A percentile compares a stretch with the other conserved stretches of the same genome.
Evolutionary conservation across 192 early-diverging fungal genomes (phyloP).

Genomic region (Linnemannia hyalina): DNA sequence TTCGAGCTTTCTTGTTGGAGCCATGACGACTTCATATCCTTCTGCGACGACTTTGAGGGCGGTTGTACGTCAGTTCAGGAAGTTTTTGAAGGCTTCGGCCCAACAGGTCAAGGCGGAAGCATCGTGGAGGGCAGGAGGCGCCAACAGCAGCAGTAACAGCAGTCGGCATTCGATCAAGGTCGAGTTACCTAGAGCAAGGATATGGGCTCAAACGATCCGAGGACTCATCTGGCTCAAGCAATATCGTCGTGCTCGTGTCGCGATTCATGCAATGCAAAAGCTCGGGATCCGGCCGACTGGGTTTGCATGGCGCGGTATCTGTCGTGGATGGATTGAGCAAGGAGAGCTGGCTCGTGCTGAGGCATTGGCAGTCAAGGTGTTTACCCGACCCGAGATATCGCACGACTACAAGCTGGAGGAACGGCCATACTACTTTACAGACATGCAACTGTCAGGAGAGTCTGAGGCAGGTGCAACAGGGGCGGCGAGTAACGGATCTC

Average conservation of each 20-base stretch:
- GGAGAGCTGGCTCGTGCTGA: conserved; percentile 46
- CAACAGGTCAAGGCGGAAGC: neutral
- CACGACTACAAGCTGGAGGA: conserved; percentile 42
- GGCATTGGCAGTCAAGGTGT: conserved; percentile 41
- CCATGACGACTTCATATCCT: conserved; percentile 39
- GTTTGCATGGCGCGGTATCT: conserved; percentile 46
- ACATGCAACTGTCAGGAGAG: conserved; percentile 12
- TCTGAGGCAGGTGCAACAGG: neutral
- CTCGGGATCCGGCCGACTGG: conserved; percentile 48
- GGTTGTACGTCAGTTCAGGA: conserved; percentile 49
- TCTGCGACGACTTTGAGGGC: conserved; percentile 39
- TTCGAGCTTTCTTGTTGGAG: conserved; percentile 49
- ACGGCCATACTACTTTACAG: conserved; percentile 36
- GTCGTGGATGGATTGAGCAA: conserved; percentile 52
- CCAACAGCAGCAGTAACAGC: neutral
- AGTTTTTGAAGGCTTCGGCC: conserved; percentile 40
- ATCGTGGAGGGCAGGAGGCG: neutral
- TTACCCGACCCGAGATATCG: conserved; percentile 33
- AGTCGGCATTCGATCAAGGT: neutral
- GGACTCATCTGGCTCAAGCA: conserved; percentile 50
- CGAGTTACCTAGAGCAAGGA: conserved; percentile 41
- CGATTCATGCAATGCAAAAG: conserved; percentile 42
- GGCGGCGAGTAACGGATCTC: neutral
- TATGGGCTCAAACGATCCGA: conserved; percentile 46
- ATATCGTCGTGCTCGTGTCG: conserved; percentile 43